phyloP scores from a whole-genome alignment of 1,284 basidiomycete genomes.

The Cryptococcus sp. region DNA sequence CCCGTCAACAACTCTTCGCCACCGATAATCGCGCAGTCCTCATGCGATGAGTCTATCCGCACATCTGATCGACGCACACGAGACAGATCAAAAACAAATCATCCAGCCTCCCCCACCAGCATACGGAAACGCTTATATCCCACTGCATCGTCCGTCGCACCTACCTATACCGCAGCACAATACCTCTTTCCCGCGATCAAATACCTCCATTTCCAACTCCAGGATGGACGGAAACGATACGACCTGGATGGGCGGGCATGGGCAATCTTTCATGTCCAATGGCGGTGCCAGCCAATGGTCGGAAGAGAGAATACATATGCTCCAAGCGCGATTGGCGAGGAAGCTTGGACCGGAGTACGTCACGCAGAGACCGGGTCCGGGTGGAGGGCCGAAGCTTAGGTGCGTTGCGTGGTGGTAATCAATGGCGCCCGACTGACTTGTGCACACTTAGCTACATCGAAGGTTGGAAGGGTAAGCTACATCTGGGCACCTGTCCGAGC shows the following conservation, averaged over 20 bases:
- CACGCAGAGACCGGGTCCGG: conserved; percentile 83
- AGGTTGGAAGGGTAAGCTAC: conserved; percentile 74
- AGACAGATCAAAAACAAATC: conserved; percentile 20
- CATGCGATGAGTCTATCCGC: conserved; percentile 36
- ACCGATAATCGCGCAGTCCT: neutral
- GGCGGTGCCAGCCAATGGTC: conserved; percentile 49
- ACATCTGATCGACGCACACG: conserved; percentile 39
- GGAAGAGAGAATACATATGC: conserved; percentile 65
- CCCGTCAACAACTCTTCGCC: neutral
- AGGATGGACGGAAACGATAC: conserved; percentile 20
- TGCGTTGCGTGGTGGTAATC: conserved; percentile 23
- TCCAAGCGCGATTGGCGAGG: conserved; percentile 81
- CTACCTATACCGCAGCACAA: conserved; percentile 12
- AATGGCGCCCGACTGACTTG: conserved; percentile 3
- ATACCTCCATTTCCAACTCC: conserved; percentile 4
- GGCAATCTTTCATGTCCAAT: conserved; percentile 7
- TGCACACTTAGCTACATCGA: conserved; percentile 76
- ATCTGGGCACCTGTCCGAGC: neutral
- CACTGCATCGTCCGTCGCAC: conserved; percentile 15
- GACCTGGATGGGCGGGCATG: conserved; percentile 22
- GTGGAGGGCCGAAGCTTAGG: conserved; percentile 73
- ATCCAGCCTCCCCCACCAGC: conserved; percentile 11
- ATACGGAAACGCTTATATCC: conserved; percentile 4
- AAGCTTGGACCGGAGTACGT: conserved; percentile 93
- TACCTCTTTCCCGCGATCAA: conserved; percentile 8